These are phyloP conservation scores for Hapsidospora chrysogenum DNA, from an alignment of 495 filamentous ascomycete genomes.

Conservation along the genomic window DNA sequence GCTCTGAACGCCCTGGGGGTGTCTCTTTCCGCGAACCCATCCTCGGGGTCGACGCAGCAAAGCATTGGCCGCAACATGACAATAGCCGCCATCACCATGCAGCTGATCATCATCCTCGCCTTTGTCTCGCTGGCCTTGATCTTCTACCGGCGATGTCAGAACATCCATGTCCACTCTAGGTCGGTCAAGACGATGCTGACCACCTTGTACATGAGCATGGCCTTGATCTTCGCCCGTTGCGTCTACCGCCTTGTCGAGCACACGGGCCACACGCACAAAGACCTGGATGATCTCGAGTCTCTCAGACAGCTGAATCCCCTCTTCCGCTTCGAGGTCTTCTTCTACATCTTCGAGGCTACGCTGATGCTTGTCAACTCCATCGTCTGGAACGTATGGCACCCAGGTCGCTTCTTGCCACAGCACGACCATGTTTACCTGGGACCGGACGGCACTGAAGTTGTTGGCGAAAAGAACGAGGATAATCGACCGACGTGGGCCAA, in stretches of 20 bases:
- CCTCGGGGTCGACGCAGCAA: constrained; percentile 25
- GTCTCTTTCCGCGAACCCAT: constrained; percentile 35
- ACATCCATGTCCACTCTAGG: constrained; percentile 29
- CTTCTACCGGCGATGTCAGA: constrained; percentile 44
- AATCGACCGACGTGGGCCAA: not conserved
- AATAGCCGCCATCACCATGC: constrained; percentile 49
- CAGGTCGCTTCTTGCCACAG: constrained; percentile 40
- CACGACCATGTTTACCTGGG: constrained; percentile 49
- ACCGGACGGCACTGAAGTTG: constrained; percentile 48
- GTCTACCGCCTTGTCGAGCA: constrained; percentile 55
- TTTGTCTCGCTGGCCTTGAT: constrained; percentile 40
- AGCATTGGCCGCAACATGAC: constrained; percentile 40
- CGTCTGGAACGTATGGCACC: constrained; percentile 47
- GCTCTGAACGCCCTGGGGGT: constrained; percentile 54
- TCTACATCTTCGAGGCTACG: constrained; percentile 51
- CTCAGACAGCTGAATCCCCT: constrained; percentile 26
- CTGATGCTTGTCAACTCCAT: constrained; percentile 47
- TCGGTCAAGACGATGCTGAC: constrained; percentile 41
- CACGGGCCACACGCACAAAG: constrained; percentile 23
- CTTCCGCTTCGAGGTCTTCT: constrained; percentile 52
- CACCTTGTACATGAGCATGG: constrained; percentile 45
- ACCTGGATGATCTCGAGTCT: constrained; percentile 13
- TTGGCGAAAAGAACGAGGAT: constrained; percentile 15
- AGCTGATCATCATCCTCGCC: constrained; percentile 42
- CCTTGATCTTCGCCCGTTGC: constrained; percentile 42